Conservation (phyloP, 1,284 basidiomycete species). For the Tremellales sp. region DNA sequence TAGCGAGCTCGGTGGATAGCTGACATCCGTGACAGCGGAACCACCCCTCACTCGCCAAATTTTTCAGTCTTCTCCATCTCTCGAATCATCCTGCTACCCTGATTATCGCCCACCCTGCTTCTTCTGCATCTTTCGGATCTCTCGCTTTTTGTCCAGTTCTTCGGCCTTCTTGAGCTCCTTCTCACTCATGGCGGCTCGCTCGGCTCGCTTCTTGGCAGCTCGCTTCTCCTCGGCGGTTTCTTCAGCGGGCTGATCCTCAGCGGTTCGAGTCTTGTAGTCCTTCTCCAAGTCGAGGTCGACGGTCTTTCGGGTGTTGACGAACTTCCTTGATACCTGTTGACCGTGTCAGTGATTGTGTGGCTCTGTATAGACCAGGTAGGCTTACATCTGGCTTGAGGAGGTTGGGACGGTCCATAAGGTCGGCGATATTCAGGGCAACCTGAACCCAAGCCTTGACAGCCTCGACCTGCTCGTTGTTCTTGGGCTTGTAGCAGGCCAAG, state of each 20-base stretch:
- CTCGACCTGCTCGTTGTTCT: slow-evolving; percentile 50
- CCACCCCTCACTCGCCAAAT: no score
- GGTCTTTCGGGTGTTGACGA: slow-evolving; percentile 66
- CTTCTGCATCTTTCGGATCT: slow-evolving; percentile 40
- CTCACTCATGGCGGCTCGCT: slow-evolving; percentile 68
- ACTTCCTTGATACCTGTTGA: slow-evolving; percentile 62
- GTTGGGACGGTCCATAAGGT: slow-evolving; percentile 56
- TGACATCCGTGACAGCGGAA: no score
- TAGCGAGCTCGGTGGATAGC: no score
- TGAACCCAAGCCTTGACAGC: slow-evolving; percentile 62
- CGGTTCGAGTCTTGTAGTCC: slow-evolving; percentile 53
- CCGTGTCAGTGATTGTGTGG: slow-evolving; percentile 2
- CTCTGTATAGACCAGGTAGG: background rate
- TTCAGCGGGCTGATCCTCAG: slow-evolving; percentile 57
- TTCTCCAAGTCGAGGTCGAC: slow-evolving; percentile 52
- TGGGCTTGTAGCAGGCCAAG: slow-evolving; percentile 60
- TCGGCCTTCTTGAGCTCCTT: slow-evolving; percentile 74
- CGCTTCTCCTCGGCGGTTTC: slow-evolving; percentile 58
- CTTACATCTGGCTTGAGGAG: slow-evolving; percentile 63
- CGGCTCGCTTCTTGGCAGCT: slow-evolving; percentile 66
- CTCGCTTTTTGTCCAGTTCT: slow-evolving; percentile 42
- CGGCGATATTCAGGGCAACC: slow-evolving; percentile 68
- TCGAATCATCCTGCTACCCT: no score
- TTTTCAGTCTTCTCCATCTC: background rate
- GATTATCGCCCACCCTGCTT: slow-evolving; percentile 20